Percentiles rank a stretch among this genome's conserved stretches.
Conservation (phyloP, 108 stramenopile genomes). For the Craspedostauros australis region DNA sequence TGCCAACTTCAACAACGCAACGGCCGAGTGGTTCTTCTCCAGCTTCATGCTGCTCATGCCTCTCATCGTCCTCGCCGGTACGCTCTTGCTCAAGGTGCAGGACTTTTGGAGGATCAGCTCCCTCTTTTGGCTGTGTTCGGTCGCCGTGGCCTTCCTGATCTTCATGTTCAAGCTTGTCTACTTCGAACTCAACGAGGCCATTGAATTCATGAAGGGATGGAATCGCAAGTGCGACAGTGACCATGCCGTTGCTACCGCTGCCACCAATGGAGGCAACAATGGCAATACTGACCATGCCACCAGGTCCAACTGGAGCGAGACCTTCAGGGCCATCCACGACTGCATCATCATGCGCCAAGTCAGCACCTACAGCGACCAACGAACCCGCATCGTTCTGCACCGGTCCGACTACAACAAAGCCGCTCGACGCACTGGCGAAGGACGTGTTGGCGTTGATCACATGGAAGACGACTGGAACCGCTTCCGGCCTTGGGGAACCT, state of each 20-base stretch:
- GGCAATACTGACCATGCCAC: no score
- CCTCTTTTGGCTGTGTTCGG: constrained; percentile 28
- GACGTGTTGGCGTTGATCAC: no score
- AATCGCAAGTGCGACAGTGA: no score
- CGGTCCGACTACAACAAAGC: background rate
- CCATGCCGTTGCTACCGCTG: no score
- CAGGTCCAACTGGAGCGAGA: background rate
- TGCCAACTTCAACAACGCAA: background rate
- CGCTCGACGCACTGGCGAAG: background rate
- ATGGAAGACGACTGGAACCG: no score
- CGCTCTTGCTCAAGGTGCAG: constrained; percentile 22
- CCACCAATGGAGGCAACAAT: no score
- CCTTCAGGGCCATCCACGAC: constrained; percentile 1
- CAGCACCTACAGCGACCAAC: constrained; percentile 2
- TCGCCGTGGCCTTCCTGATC: constrained; percentile 9
- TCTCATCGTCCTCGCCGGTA: constrained; percentile 13
- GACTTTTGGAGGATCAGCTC: constrained; percentile 45
- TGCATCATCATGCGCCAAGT: constrained; percentile 4
- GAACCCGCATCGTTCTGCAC: background rate
- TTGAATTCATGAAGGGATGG: no score
- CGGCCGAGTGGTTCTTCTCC: constrained; percentile 16
- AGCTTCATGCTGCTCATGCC: constrained; percentile 44
- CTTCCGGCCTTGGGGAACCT: no score
- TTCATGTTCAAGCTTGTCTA: constrained; percentile 28
- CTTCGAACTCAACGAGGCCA: no score